A percentile compares a stretch with the other conserved stretches of the same genome.
These are phyloP conservation scores for Plasmodium vivax DNA, from an alignment of 169 alveolate genomes.

Conservation along the genomic window DNA sequence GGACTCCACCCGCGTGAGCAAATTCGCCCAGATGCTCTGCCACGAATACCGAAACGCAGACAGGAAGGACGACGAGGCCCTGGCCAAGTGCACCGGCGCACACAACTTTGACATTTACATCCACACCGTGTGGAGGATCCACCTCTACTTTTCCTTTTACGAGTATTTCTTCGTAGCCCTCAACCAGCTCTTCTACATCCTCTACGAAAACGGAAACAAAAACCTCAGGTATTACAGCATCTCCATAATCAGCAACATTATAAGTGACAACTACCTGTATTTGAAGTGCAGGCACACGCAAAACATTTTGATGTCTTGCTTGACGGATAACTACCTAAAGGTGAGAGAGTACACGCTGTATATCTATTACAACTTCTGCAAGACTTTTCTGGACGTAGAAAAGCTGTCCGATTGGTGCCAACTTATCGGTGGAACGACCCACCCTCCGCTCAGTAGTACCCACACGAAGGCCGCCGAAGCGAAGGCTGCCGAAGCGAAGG, in stretches of 20 bases:
- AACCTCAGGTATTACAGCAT: constrained; percentile 71
- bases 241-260: constrained; percentile 57
- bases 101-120: constrained; percentile 61
- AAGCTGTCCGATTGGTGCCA: not conserved
- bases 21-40: constrained; percentile 16
- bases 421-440: not conserved
- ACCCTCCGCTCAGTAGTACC: not conserved
- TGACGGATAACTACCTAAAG: constrained; percentile 59
- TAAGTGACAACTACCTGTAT: constrained; percentile 61
- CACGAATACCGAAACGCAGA: constrained; percentile 50
- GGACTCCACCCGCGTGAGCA: not conserved
- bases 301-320: constrained; percentile 46
- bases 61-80: constrained; percentile 6
- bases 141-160: constrained; percentile 68
- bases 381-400: constrained; percentile 35
- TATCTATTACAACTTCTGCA: constrained; percentile 51
- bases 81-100: not conserved
- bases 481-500: not conserved
- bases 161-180: constrained; percentile 44
- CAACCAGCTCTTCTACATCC: constrained; percentile 49
- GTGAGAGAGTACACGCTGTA: constrained; percentile 59
- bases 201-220: constrained; percentile 64
- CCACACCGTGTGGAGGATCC: constrained; percentile 36
- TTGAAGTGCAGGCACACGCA: constrained; percentile 62
- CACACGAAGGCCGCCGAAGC: not conserved